These are phyloP conservation scores for Penicillium herquei DNA, from an alignment of 495 filamentous ascomycete species.

Conservation along the genomic window DNA sequence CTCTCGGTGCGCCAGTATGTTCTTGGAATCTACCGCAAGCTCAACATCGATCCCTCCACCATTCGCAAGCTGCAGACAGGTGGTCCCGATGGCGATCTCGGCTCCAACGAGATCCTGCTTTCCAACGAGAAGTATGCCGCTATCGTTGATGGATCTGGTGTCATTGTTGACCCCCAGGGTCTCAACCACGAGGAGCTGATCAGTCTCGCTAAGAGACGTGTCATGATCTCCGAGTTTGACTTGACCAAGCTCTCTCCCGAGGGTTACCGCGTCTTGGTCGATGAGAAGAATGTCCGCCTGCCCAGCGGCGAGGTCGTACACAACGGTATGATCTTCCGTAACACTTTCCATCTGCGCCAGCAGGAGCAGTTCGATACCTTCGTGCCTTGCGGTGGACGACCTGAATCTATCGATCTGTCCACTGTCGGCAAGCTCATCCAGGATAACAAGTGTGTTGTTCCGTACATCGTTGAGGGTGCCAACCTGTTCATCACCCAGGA, in stretches of 20 bases:
- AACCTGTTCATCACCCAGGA: conserved; percentile 99
- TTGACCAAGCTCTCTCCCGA: conserved; percentile 77
- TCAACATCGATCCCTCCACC: conserved; percentile 76
- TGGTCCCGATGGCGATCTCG: conserved; percentile 93
- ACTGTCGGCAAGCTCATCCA: conserved; percentile 79
- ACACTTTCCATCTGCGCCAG: conserved; percentile 88
- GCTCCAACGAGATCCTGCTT: conserved; percentile 95
- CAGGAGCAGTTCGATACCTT: conserved; percentile 78
- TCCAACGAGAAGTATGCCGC: conserved; percentile 91
- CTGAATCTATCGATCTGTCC: conserved; percentile 92
- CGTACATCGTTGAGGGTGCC: conserved; percentile 96
- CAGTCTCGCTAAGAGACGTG: conserved; percentile 79
- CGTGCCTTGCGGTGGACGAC: conserved; percentile 94
- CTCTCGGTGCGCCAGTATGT: conserved; percentile 94
- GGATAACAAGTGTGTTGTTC: conserved; percentile 78
- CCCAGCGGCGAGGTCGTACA: conserved; percentile 81
- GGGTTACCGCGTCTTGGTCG: conserved; percentile 90
- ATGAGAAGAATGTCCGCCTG: conserved; percentile 81
- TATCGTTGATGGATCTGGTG: conserved; percentile 93
- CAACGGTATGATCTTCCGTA: conserved; percentile 95
- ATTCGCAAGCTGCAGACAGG: conserved; percentile 95
- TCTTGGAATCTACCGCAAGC: conserved; percentile 93
- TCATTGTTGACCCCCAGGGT: conserved; percentile 89
- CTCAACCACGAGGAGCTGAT: conserved; percentile 80
- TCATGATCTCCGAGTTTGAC: conserved; percentile 89